Evolutionary conservation across 768 basidiomycete genomes (phyloP), one percentile per base, ranked within the genome.

Genomic region (Suillus subluteus): DNA sequence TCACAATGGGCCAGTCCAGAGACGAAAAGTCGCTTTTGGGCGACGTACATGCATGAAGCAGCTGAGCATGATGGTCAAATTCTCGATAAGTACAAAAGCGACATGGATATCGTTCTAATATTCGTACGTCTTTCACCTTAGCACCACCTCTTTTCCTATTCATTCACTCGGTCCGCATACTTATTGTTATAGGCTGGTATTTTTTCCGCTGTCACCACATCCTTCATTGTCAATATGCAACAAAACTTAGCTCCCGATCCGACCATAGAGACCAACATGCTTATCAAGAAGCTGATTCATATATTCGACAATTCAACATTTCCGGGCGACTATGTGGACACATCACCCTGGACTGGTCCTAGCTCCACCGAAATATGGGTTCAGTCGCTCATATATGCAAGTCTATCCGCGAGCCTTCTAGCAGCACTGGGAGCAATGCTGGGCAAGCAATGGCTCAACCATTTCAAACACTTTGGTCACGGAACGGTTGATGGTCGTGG

Each of bases 171-270:
- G 7, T 18, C 23, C n/a, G 1, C 16, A 59, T 8, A 26, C 15
- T 9, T 9, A 30, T 30, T 21, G 63, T 71, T 30, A 32, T 48
- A 82, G 81, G 77, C 79, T 41, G 82, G 82, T 75, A 72, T 83
- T 13, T 83, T 83, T 69, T 80, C 81, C 30, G 76, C 80, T 5
- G 78, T 76, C 1, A 73, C 80, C 16, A 79, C 78, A 3, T 73
- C 81, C 2, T 83, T 82, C 63, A 75, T 79, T 7, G 73, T 81
- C 21, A 76, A 80, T 62, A 79, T 76, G 18, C 78, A 80, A 64
- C 70, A 75, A 41, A 67, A 71, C 38, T 73, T 83, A 13, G 64
- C 74, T n/a, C 73, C 72, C 54, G 71, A 82, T 62, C 71, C 78
- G 2, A 62, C 65, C 35, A 73, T 75, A 9, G 67, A 67, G n/a